Base-by-base conservation (phyloP, 768 basidiomycete species). In the Hygrocybe coccinea region DNA sequence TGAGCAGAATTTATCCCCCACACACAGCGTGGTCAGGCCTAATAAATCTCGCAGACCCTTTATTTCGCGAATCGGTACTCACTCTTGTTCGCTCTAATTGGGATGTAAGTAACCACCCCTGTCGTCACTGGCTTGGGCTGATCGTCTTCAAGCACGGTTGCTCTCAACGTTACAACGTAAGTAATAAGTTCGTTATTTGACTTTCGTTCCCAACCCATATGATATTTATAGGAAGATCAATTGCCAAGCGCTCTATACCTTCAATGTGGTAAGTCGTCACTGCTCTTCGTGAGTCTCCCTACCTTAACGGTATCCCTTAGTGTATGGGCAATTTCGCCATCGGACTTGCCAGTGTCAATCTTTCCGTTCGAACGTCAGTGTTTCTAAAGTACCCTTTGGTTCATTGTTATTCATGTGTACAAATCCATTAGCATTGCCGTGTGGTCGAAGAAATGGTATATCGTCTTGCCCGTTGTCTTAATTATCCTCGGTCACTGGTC, bases 401-500 rank as follows among this genome's bases (percentile, higher is more conserved):
- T 37, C 25, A 12, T 11, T 41, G 5, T 19, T 41, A 19, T 29
- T 29, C 36, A 21, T 46, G 56, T 11, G 14, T n/a, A 35, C 5
- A 17, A 3, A 24, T 19, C 24, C 9, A 5, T 38, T 56, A 87
- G 86, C 7, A 84, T 88, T 62, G 86, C 86, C 0, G 81, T 88
- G 1, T 88, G 86, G 84, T 80, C 78, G 0, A 78, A 83, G 58
- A 77, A 71, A 45, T 76, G 69, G 70, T 80, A 72, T 54, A 75
- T 88, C 38, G 73, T 81, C 22, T 49, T 70, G 9, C 78, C 79
- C 21, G 71, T 88, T 2, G 67, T 83, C 19, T 49, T 73, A 2
- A 67, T 87, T 48, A 86, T 86, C 59, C 70, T 87, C n/a, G 86
- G 78, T 0, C 86, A 88, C 62, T 88, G 85, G 86, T 84, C 84